Percentiles rank a stretch among this genome's conserved stretches.
Conservation (phyloP, 208 protist genomes). For the Strigomonas culicis region DNA sequence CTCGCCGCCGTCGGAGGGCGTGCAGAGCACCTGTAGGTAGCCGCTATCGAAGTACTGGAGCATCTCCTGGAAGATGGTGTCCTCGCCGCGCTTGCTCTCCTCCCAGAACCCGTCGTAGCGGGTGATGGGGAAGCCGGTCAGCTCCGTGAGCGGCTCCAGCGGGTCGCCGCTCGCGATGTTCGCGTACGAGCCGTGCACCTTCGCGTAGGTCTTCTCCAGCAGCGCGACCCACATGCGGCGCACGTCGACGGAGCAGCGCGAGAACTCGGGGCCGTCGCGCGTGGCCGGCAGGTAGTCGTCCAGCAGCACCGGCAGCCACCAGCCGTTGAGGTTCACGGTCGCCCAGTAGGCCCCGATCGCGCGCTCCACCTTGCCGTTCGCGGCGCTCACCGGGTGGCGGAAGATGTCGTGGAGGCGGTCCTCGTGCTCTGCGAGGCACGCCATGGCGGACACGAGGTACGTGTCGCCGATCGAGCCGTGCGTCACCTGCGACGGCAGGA, state of each 20-base stretch:
- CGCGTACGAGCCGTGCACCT: constrained; percentile 76
- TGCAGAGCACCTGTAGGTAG: constrained; percentile 69
- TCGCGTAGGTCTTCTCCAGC: constrained; percentile 87
- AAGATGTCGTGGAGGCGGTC: constrained; percentile 52
- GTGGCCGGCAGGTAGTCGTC: constrained; percentile 79
- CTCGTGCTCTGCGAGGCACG: constrained; percentile 40
- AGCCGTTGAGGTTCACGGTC: constrained; percentile 77
- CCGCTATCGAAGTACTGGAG: constrained; percentile 33
- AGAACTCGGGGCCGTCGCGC: constrained; percentile 53
- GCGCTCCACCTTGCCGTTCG: constrained; percentile 48
- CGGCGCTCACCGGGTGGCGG: constrained; percentile 54
- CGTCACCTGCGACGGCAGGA: constrained; percentile 56
- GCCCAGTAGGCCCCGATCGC: constrained; percentile 72
- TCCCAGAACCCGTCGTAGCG: constrained; percentile 62
- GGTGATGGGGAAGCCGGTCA: constrained; percentile 73
- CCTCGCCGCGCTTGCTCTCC: constrained; percentile 27
- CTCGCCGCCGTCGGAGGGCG: constrained; percentile 39
- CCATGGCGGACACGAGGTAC: constrained; percentile 72
- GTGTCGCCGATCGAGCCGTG: constrained; percentile 80
- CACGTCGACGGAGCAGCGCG: constrained; percentile 47
- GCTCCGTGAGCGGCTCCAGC: constrained; percentile 64
- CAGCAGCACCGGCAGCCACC: constrained; percentile 74
- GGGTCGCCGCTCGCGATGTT: constrained; percentile 79
- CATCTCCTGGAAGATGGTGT: constrained; percentile 56
- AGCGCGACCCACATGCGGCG: constrained; percentile 83